Conservation (phyloP, 345 rosid genomes). For the Eucalyptus fibrosa region DNA sequence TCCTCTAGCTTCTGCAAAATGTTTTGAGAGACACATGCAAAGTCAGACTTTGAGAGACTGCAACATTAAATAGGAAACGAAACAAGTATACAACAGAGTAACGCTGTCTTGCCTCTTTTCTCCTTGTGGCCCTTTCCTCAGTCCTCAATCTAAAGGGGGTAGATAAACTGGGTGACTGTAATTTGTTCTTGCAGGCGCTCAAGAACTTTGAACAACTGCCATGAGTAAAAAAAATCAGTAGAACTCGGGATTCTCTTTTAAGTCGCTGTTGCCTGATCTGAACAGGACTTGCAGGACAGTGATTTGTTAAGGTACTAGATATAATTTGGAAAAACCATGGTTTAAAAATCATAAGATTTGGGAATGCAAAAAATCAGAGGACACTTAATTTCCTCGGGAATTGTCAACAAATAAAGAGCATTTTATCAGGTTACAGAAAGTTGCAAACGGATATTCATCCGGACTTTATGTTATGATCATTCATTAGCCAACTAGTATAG, state of each 20-base stretch:
- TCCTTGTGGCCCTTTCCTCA: conserved; percentile 79
- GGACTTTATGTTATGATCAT: neutral
- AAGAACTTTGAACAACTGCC: conserved; percentile 48
- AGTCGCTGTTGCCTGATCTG: neutral
- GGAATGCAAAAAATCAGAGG: neutral
- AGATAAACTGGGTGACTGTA: conserved; percentile 46
- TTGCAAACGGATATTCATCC: neutral
- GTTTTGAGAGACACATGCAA: neutral
- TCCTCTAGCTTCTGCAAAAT: conserved; percentile 73
- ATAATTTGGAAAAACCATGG: neutral
- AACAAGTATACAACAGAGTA: neutral
- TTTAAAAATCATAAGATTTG: neutral
- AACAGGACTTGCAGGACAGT: neutral
- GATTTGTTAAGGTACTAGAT: neutral
- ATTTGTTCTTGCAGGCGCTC: conserved; percentile 50
- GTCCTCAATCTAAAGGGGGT: conserved; percentile 68
- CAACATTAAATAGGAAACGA: neutral
- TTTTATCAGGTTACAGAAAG: neutral
- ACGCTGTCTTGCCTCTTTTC: conserved; percentile 52
- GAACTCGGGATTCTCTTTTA: neutral
- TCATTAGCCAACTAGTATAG: neutral
- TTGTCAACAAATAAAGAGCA: neutral
- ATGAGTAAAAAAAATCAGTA: neutral
- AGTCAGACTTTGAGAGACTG: neutral
- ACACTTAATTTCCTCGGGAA: neutral